These are phyloP conservation scores for Mycena galopus DNA, from an alignment of 768 basidiomycete genomes.

Conservation along the genomic window DNA sequence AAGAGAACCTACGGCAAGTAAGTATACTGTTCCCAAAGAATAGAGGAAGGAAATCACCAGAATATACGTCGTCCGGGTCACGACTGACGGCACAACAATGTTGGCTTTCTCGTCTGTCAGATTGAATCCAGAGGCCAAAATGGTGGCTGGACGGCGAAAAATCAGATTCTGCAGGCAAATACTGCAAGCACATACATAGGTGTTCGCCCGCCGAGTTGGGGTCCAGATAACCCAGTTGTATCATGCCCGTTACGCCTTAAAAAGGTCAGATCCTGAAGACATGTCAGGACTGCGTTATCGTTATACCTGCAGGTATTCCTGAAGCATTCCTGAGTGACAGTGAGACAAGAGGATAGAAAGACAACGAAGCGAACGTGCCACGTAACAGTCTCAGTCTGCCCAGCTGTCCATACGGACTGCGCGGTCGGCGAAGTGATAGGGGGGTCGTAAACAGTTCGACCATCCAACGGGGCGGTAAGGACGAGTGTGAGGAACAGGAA, in stretches of 20 bases:
- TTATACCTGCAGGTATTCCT: constrained; percentile 48
- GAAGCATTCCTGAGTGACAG: constrained; percentile 9
- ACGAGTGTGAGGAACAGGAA: constrained; percentile 46
- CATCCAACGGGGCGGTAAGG: constrained; percentile 53
- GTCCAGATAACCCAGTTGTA: constrained; percentile 65
- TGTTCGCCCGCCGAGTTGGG: constrained; percentile 59
- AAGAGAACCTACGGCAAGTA: too few species aligned
- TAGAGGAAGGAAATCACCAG: too few species aligned
- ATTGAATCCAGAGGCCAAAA: constrained; percentile 69
- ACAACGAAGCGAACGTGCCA: constrained; percentile 56
- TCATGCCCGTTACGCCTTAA: constrained; percentile 55
- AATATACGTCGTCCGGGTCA: constrained; percentile 63
- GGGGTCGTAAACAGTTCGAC: constrained; percentile 63
- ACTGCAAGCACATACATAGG: constrained; percentile 59
- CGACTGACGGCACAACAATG: constrained; percentile 66
- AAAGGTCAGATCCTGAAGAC: neutral
- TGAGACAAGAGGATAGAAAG: neutral
- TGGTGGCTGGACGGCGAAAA: constrained; percentile 56
- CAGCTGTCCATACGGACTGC: constrained; percentile 64
- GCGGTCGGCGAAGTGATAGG: constrained; percentile 62
- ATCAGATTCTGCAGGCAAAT: neutral
- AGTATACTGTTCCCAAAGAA: too few species aligned
- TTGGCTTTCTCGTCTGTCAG: constrained; percentile 62
- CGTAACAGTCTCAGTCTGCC: constrained; percentile 60
- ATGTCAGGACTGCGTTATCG: constrained; percentile 38